Evolutionary conservation across 306 rosid genomes (phyloP).

Genomic region (Vigna radiata): DNA sequence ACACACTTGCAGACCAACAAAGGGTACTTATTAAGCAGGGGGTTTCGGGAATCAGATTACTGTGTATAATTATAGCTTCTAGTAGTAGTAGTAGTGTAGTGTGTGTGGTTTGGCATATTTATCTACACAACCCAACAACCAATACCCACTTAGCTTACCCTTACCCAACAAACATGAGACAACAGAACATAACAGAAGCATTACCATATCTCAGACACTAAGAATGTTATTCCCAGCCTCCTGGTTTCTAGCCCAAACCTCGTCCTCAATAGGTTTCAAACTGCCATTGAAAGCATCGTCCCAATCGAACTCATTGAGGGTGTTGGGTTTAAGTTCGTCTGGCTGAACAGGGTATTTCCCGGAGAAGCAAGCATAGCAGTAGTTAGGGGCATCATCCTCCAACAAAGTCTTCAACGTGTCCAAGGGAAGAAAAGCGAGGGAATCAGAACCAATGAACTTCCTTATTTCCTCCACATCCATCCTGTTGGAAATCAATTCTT

Average conservation of each 20-base stretch:
- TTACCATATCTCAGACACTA: background rate
- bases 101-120: background rate
- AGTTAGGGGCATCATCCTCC: constrained; percentile 57
- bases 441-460: constrained; percentile 74
- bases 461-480: constrained; percentile 75
- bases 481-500: constrained; percentile 82
- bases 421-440: constrained; percentile 80
- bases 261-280: too few relatives aligned
- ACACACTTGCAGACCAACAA: background rate
- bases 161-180: too few relatives aligned
- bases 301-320: constrained; percentile 25
- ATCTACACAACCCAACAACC: background rate
- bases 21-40: background rate
- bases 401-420: constrained; percentile 57
- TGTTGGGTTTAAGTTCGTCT: constrained; percentile 40
- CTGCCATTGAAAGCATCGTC: constrained; percentile 54
- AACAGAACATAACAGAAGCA: background rate
- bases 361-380: constrained; percentile 81
- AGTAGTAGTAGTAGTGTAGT: too few relatives aligned
- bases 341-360: constrained; percentile 86
- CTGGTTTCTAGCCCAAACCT: background rate
- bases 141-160: background rate
- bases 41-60: background rate
- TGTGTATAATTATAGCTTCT: background rate
- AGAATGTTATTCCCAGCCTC: constrained; percentile 12